Evolutionary conservation across 371 early-diverging fungal genomes (phyloP).

Genomic region (Gilbertella persicaria): DNA sequence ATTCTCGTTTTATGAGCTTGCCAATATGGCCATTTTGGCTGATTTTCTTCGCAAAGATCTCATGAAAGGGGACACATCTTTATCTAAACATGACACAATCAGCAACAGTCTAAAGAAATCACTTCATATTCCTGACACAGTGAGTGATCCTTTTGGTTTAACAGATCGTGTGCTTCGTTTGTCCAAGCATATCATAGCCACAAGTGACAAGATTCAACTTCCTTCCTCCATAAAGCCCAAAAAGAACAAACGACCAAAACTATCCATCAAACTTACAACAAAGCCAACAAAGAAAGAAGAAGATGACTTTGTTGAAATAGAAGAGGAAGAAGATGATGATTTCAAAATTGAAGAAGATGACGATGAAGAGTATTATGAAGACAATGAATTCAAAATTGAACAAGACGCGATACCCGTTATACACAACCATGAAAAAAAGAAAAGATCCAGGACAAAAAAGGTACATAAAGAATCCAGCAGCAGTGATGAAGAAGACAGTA

Average conservation of each 20-base stretch:
- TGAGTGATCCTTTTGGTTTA: conserved; percentile 12
- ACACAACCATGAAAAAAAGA: not conserved
- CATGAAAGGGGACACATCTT: not conserved
- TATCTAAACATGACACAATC: not conserved
- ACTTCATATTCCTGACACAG: conserved; percentile 9
- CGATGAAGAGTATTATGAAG: conserved; percentile 6
- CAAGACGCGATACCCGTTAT: conserved; percentile 4
- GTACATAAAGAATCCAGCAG: not conserved
- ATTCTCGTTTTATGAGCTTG: conserved; percentile 21
- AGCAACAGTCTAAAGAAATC: not conserved
- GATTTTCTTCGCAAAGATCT: conserved; percentile 4
- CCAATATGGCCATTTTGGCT: conserved; percentile 19
- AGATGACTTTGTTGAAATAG: not conserved
- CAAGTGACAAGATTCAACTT: not conserved
- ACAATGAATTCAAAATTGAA: not conserved
- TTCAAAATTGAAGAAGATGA: conserved; percentile 2
- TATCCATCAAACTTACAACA: conserved; percentile 1
- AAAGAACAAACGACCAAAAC: not conserved
- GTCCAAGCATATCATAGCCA: not conserved
- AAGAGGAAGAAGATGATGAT: conserved; percentile 4
- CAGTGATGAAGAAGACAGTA: conserved; percentile 15
- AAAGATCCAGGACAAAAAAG: not conserved
- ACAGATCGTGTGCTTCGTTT: conserved; percentile 6
- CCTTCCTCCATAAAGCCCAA: not conserved
- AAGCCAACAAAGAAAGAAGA: not conserved